Base-by-base conservation (phyloP, 805 yeast species). In the Wickerhamiella allomyrinae region DNA sequence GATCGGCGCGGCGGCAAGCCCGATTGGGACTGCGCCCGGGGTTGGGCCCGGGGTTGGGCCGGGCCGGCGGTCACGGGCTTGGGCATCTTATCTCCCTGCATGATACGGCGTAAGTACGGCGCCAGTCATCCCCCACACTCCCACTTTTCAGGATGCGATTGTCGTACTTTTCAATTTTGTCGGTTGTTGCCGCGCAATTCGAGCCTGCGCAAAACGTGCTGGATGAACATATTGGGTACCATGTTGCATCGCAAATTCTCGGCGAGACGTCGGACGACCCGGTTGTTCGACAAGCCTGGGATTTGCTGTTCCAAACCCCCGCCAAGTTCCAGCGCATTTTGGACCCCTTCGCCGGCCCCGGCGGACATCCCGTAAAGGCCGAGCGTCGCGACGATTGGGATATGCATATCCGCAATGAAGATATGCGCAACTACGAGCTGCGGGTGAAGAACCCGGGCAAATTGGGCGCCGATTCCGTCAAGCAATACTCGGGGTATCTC, bases 401-500 rank as follows among this genome's bases (percentile, higher is more conserved):
- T 37, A 36, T 31, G 20, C 46, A 41, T 11, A 41, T 40, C 40
- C 36, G 22, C 22, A 49, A 42, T 41, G 20, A 29, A n/a, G 29
- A 39, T 20, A 47, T 56, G 50, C 63, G 63, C 29, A 43, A 53
- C 57, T 69, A 79, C 60, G 66, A 71, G 45, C 67, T 81, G 58
- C 73, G 87, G 57, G 74, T 76, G 51, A 74, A 73, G 61, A 47
- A 50, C 23, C 94, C 95, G 7, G 66, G 68, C 47, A 65, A 65
- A 29, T 70, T 89, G 49, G 93, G 91, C 17, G 67, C 87, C 43
- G 97, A 89, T 63, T 59, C 66, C 5, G 95, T 85, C 37, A 76
- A 75, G 61, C 89, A 81, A 62, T 79, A 76, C 56, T 69, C 82
- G 24, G 91, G 91, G 38, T 80, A 80, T 60, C 62, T 81, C 53